Evolutionary conservation across 2,329 filamentous ascomycete species (phyloP).

Genomic region (Diplodia corticola): DNA sequence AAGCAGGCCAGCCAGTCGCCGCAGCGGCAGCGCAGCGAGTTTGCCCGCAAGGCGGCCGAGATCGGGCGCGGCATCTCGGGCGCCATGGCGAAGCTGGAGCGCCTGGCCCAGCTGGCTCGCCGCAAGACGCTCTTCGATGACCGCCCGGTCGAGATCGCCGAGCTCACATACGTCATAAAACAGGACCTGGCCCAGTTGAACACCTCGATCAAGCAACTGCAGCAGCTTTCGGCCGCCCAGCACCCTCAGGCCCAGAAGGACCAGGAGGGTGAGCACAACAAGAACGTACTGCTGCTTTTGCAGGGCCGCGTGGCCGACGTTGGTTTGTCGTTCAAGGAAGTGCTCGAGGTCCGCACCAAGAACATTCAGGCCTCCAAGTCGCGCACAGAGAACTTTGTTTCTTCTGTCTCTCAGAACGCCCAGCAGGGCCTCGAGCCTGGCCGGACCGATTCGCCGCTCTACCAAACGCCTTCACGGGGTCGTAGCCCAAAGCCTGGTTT

Average conservation of each 20-base stretch:
- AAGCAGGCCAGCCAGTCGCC: slow-evolving; percentile 43
- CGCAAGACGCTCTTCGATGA: slow-evolving; percentile 97
- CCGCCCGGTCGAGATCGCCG: slow-evolving; percentile 92
- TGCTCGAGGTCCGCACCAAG: slow-evolving; percentile 92
- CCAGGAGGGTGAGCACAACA: slow-evolving; percentile 95
- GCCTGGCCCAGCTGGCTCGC: slow-evolving; percentile 90
- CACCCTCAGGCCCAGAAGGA: slow-evolving; percentile 60
- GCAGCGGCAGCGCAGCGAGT: slow-evolving; percentile 69
- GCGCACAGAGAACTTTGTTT: slow-evolving; percentile 95
- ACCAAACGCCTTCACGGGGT: slow-evolving; percentile 72
- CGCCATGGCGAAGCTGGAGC: slow-evolving; percentile 94
- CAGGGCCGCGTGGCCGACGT: slow-evolving; percentile 93
- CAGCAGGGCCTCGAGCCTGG: slow-evolving; percentile 56
- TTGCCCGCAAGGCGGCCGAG: slow-evolving; percentile 85
- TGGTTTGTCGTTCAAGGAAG: slow-evolving; percentile 93
- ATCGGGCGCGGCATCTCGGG: slow-evolving; percentile 88
- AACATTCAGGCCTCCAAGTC: slow-evolving; percentile 94
- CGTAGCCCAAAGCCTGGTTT: slow-evolving; percentile 52
- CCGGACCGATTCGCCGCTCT: slow-evolving; percentile 81
- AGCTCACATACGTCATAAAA: slow-evolving; percentile 96
- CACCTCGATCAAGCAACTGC: slow-evolving; percentile 82
- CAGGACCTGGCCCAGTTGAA: slow-evolving; percentile 87
- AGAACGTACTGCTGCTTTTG: slow-evolving; percentile 89
- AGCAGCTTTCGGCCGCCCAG: slow-evolving; percentile 73
- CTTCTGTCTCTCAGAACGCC: slow-evolving; percentile 70